phyloP scores from a whole-genome alignment of 345 rosid genomes.

The Sisymbrium irio region DNA sequence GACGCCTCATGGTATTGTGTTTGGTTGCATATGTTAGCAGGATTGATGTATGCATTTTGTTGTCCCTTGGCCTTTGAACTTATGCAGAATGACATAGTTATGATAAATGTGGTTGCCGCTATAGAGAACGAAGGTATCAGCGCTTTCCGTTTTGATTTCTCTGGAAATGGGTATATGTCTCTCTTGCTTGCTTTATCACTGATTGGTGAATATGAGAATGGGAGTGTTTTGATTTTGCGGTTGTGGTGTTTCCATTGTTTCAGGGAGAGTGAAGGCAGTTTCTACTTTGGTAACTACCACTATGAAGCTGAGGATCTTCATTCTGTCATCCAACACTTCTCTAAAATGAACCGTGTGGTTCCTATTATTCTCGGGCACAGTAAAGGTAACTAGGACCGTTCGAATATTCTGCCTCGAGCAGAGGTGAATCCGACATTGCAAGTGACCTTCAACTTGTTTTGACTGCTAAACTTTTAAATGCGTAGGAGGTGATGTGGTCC shows the following conservation, averaged over 20 bases:
- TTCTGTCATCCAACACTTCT: constrained; percentile 52
- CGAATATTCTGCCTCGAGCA: neutral
- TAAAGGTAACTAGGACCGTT: constrained; percentile 52
- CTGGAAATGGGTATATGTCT: constrained; percentile 70
- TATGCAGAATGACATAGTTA: constrained; percentile 46
- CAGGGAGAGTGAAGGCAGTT: constrained; percentile 86
- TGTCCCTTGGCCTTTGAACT: neutral
- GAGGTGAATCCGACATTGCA: neutral
- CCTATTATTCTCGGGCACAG: constrained; percentile 70
- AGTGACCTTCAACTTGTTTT: neutral
- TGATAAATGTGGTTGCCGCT: constrained; percentile 64
- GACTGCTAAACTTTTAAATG: neutral
- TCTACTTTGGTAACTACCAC: constrained; percentile 62
- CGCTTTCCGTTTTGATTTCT: constrained; percentile 73
- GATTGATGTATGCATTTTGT: no score
- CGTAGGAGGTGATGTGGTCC: constrained; percentile 66
- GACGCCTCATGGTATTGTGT: no score
- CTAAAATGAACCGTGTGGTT: constrained; percentile 40
- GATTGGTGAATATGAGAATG: neutral
- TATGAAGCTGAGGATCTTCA: constrained; percentile 77
- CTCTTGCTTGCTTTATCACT: neutral
- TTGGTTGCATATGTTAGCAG: no score
- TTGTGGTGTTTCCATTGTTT: neutral
- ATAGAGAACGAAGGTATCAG: constrained; percentile 68
- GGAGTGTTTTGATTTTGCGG: neutral